Evolutionary conservation across 2,329 filamentous ascomycete genomes (phyloP).

Genomic region (Arthroderma sp.): DNA sequence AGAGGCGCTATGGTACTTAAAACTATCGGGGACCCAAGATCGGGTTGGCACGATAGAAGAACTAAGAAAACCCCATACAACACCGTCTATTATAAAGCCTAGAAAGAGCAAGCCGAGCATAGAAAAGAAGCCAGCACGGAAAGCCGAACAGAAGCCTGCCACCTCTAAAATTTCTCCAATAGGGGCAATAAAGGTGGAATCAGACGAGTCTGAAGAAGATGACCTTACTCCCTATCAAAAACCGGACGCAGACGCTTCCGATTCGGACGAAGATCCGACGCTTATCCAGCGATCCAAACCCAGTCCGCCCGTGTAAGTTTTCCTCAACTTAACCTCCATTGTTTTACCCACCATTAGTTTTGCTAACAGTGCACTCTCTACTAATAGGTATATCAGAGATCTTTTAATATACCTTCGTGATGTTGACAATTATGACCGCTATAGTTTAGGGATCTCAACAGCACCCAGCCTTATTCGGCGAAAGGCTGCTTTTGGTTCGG

Average conservation of each 20-base stretch:
- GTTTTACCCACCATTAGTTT: neutral
- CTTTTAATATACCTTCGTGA: conserved; percentile 68
- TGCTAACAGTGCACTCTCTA: conserved; percentile 10
- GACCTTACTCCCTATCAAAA: conserved; percentile 70
- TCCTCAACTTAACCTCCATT: conserved; percentile 10
- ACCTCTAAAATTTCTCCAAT: conserved; percentile 40
- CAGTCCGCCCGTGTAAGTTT: conserved; percentile 58
- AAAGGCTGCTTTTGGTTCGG: conserved; percentile 77
- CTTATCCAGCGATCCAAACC: conserved; percentile 72
- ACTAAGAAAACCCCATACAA: conserved; percentile 27
- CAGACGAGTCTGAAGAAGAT: conserved; percentile 47
- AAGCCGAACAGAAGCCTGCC: neutral
- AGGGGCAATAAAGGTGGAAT: conserved; percentile 56
- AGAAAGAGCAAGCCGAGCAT: conserved; percentile 6
- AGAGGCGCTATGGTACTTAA: conserved; percentile 65
- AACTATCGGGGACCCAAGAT: conserved; percentile 52
- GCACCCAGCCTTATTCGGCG: conserved; percentile 72
- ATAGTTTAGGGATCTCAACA: conserved; percentile 64
- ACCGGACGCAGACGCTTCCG: conserved; percentile 75
- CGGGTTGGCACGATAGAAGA: conserved; percentile 45
- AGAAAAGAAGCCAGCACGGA: conserved; percentile 13
- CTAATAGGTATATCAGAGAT: conserved; percentile 62
- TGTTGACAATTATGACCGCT: conserved; percentile 70
- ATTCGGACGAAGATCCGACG: conserved; percentile 87
- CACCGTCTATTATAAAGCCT: conserved; percentile 7